phyloP scores from a whole-genome alignment of 495 filamentous ascomycete species.

The Podospora sp. region DNA sequence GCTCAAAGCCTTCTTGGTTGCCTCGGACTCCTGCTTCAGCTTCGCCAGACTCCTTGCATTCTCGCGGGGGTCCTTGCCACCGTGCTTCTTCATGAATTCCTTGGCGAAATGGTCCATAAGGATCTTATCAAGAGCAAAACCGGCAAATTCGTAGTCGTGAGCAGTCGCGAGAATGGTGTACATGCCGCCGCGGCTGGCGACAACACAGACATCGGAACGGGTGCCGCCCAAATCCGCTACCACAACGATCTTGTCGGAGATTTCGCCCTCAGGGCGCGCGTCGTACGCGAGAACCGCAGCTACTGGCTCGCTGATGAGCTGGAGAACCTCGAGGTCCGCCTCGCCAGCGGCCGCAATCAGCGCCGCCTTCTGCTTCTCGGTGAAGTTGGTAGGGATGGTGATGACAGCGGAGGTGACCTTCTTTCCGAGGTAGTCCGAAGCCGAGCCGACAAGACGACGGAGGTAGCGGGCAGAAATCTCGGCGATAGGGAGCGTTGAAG shows the following conservation, averaged over 20 bases:
- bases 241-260: slow-evolving; percentile 83
- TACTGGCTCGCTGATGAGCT: slow-evolving; percentile 91
- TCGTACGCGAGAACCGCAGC: slow-evolving; percentile 91
- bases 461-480: slow-evolving; percentile 89
- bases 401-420: slow-evolving; percentile 90
- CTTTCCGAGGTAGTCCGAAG: slow-evolving; percentile 89
- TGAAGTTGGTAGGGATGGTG: slow-evolving; percentile 91
- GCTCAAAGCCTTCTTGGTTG: slow-evolving; percentile 85
- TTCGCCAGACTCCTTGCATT: slow-evolving; percentile 83
- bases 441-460: slow-evolving; percentile 76
- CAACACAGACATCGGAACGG: slow-evolving; percentile 85
- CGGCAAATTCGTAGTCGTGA: slow-evolving; percentile 91
- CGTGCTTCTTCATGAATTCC: slow-evolving; percentile 90
- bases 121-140: slow-evolving; percentile 79
- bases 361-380: slow-evolving; percentile 79
- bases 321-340: slow-evolving; percentile 85
- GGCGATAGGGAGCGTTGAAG: slow-evolving; percentile 73
- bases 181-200: slow-evolving; percentile 90
- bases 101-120: slow-evolving; percentile 96
- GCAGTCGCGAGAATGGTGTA: slow-evolving; percentile 93
- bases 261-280: slow-evolving; percentile 72
- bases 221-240: slow-evolving; percentile 94
- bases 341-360: slow-evolving; percentile 74
- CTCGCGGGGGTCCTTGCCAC: slow-evolving; percentile 83
- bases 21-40: slow-evolving; percentile 87